A percentile compares a stretch with the other conserved stretches of the same genome.
phyloP scores from a whole-genome alignment of 805 yeast genomes.

The Schizosaccharomyces octosporus region DNA sequence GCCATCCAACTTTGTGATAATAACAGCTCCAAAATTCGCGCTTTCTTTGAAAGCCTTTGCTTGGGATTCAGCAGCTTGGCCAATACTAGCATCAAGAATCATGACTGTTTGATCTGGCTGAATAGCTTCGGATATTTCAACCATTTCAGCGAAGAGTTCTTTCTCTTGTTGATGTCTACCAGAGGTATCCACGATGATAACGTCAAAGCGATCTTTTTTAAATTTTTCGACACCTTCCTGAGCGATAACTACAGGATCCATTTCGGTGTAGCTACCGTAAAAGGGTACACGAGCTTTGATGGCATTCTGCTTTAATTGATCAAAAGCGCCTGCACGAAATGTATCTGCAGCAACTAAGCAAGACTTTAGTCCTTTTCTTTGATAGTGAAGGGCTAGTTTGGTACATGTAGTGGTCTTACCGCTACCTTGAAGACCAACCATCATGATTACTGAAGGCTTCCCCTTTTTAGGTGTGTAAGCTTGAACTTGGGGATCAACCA shows the following conservation, averaged over 20 bases:
- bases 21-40: constrained; percentile 80
- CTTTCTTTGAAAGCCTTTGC: constrained; percentile 84
- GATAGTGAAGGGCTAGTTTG: constrained; percentile 80
- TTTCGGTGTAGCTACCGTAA: constrained; percentile 84
- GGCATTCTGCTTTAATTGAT: constrained; percentile 91
- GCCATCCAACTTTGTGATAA: constrained; percentile 90
- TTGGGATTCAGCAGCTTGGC: constrained; percentile 94
- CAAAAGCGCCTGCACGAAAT: constrained; percentile 98
- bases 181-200: constrained; percentile 88
- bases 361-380: constrained; percentile 76
- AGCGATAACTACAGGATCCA: constrained; percentile 84
- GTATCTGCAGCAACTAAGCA: constrained; percentile 98
- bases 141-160: constrained; percentile 79
- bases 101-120: constrained; percentile 87
- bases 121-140: constrained; percentile 69
- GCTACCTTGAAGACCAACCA: constrained; percentile 95
- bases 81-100: constrained; percentile 93
- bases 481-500: constrained; percentile 42
- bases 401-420: constrained; percentile 98
- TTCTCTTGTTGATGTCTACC: constrained; percentile 94
- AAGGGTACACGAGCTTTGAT: constrained; percentile 83
- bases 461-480: constrained; percentile 72
- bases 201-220: constrained; percentile 72
- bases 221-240: constrained; percentile 77
- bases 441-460: constrained; percentile 62